Conservation (phyloP, 2,329 filamentous ascomycete genomes). For the Penicillium sp. region DNA sequence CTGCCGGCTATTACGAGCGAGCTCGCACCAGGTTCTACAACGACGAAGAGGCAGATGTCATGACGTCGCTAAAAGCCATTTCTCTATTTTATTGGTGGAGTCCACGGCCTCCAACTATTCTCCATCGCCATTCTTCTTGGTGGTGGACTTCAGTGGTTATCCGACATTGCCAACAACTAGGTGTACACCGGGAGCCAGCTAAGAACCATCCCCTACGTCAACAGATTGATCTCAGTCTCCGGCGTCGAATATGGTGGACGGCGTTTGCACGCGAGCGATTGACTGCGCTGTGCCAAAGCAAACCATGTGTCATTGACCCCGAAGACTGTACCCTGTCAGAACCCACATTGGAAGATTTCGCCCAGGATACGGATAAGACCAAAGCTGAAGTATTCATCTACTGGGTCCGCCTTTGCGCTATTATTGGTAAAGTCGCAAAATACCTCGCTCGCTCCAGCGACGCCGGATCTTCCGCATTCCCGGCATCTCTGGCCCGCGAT, state of each 20-base stretch:
- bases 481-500: slow-evolving; percentile 25
- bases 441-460: slow-evolving; percentile 24
- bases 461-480: slow-evolving; percentile 13
- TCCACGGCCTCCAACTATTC: slow-evolving; percentile 30
- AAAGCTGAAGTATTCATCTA: slow-evolving; percentile 37
- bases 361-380: slow-evolving; percentile 19
- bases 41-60: slow-evolving; percentile 34
- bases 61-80: slow-evolving; percentile 33
- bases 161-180: slow-evolving; percentile 40
- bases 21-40: slow-evolving; percentile 37
- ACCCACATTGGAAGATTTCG: slow-evolving; percentile 35
- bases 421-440: slow-evolving; percentile 37
- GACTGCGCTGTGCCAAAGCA: slow-evolving; percentile 39
- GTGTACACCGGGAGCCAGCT: slow-evolving; percentile 36
- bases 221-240: slow-evolving; percentile 22
- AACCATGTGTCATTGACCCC: slow-evolving; percentile 39
- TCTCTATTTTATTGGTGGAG: slow-evolving; percentile 43
- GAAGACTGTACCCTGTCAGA: slow-evolving; percentile 37
- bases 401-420: slow-evolving; percentile 37
- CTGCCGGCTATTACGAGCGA: slow-evolving; percentile 35
- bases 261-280: slow-evolving; percentile 36
- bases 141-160: slow-evolving; percentile 43
- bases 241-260: slow-evolving; percentile 39
- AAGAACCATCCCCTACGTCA: slow-evolving; percentile 14
- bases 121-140: slow-evolving; percentile 38